Percentiles rank a stretch among this genome's conserved stretches.
phyloP scores from a whole-genome alignment of 2,329 filamentous ascomycete species.

The Colletotrichum eleusines region DNA sequence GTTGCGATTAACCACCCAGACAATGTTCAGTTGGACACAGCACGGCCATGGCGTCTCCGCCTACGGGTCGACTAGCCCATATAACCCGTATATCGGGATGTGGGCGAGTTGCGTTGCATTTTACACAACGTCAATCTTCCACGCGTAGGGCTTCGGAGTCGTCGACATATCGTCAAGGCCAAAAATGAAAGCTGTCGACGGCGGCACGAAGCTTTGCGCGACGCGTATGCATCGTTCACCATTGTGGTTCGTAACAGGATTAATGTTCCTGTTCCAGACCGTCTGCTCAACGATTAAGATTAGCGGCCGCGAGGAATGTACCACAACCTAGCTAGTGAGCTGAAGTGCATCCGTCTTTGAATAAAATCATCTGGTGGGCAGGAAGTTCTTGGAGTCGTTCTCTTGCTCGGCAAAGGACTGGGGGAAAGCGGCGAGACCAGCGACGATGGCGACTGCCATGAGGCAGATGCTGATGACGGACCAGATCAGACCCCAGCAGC shows the following conservation, averaged over 20 bases:
- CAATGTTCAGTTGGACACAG: too few relatives aligned
- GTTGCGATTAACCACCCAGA: background rate
- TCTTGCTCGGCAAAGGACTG: constrained; percentile 77
- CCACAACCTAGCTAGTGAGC: too few relatives aligned
- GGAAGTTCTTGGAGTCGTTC: constrained; percentile 75
- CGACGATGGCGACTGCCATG: constrained; percentile 80
- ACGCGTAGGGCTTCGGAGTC: background rate
- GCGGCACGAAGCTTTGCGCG: background rate
- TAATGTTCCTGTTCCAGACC: background rate
- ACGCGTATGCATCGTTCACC: background rate
- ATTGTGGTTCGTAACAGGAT: background rate
- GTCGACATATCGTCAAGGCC: background rate
- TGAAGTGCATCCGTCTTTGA: background rate
- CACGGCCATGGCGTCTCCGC: background rate
- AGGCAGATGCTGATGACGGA: constrained; percentile 77
- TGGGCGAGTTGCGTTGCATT: background rate
- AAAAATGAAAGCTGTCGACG: background rate
- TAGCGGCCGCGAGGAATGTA: background rate
- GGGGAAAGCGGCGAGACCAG: constrained; percentile 80
- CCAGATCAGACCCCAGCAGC: constrained; percentile 87
- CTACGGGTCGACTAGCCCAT: too few relatives aligned
- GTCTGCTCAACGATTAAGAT: background rate
- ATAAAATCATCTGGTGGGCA: constrained; percentile 58
- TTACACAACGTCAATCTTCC: background rate
- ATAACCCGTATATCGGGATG: background rate